phyloP scores from a whole-genome alignment of 179 eudicot species.

The Carnegiea gigantea region DNA sequence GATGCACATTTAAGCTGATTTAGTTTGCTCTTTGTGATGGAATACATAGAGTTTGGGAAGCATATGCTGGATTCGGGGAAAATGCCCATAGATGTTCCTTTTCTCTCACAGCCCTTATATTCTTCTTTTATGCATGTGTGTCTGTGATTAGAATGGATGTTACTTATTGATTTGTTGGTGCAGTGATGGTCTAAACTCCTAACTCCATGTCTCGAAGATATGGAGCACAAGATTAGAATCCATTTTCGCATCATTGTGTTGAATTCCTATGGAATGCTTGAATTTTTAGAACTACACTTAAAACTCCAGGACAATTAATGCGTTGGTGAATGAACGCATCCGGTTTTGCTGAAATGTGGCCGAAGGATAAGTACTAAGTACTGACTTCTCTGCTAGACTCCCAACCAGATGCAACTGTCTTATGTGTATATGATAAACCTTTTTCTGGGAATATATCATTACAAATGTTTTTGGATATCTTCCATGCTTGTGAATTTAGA shows the following conservation, averaged over 20 bases:
- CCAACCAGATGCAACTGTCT: too few relatives aligned
- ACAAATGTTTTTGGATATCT: too few relatives aligned
- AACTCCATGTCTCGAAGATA: background rate
- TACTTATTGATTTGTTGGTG: background rate
- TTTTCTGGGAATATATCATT: too few relatives aligned
- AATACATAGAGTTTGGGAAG: background rate
- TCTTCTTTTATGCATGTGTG: background rate
- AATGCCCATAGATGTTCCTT: background rate
- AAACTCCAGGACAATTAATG: too few relatives aligned
- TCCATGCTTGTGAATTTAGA: too few relatives aligned
- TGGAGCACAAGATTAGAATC: background rate
- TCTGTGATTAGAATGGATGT: background rate
- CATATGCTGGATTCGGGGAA: background rate
- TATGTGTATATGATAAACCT: too few relatives aligned
- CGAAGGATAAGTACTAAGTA: too few relatives aligned
- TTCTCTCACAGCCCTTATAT: background rate
- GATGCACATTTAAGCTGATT: background rate
- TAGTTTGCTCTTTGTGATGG: background rate
- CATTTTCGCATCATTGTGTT: background rate
- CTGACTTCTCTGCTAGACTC: too few relatives aligned
- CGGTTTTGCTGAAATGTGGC: too few relatives aligned
- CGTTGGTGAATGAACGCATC: too few relatives aligned
- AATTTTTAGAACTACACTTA: too few relatives aligned
- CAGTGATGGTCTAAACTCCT: background rate
- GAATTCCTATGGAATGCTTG: too few relatives aligned